Evolutionary conservation across 768 basidiomycete species (phyloP), one percentile per base, ranked within the genome.

Genomic region (Chlorophyllum brunneum): DNA sequence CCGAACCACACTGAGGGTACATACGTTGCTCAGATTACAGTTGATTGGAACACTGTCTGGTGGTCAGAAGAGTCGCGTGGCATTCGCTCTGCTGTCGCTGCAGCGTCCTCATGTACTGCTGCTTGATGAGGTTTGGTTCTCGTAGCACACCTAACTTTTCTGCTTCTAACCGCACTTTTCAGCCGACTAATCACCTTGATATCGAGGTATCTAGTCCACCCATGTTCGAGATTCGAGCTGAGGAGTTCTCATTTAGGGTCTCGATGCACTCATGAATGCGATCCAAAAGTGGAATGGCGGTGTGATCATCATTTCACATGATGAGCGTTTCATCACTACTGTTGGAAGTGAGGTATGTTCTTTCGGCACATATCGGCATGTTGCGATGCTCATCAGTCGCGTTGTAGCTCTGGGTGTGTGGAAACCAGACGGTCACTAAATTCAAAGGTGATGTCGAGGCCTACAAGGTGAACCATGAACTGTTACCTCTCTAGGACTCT

Each of bases 171-270:
- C 30, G 48, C 39, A 16, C 27, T 13, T 24, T 11, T 36, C 58
- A 88, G 86, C 93, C 93, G 51, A 93, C 92, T 61, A 95, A 95
- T 76, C 95, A 95, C 70, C 74, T 95, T 63, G 94, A 95, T 87
- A 92, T 95, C 55, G 91, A 92, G 76, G 88, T 85, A 54, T 50
- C 67, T 56, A 10, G 11, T 48, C 34, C 33, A 13, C 47, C 37
- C 16, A 40, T 53, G 57, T 40, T 24, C 36, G 23, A 41, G 29
- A 5, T 10, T 31, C n/a, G n/a, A 23, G 10, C 31, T 38, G 39
- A 29, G 46, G 39, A 39, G 30, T 16, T 56, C 36, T 31, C 13
- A 27, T 49, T 39, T 50, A 53, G 83, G 95, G 95, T 80, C 78
- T 98, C 47, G 97, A 99, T 63, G 97, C 94, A 1, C 74, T 98